phyloP scores from a whole-genome alignment of 2,329 filamentous ascomycete species.

The Fusarium stilboides region DNA sequence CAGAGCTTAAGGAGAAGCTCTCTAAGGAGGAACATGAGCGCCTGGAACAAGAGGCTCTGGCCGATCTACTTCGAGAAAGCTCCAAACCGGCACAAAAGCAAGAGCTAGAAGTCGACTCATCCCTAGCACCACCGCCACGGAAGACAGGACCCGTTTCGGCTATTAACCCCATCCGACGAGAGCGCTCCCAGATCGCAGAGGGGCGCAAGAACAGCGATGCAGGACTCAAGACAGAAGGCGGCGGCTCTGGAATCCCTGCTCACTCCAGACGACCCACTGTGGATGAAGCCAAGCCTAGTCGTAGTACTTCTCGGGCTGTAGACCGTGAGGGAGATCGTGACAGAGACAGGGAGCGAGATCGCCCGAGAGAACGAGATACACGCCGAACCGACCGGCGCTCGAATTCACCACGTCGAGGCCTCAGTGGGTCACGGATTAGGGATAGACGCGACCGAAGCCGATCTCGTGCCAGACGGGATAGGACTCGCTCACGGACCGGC shows the following conservation, averaged over 20 bases:
- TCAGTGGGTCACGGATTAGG: slow-evolving; percentile 53
- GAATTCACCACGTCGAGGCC: slow-evolving; percentile 57
- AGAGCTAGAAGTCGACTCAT: slow-evolving; percentile 70
- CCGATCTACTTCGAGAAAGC: slow-evolving; percentile 72
- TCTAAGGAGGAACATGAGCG: slow-evolving; percentile 71
- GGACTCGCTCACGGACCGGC: slow-evolving; percentile 58
- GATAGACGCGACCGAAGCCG: slow-evolving; percentile 57
- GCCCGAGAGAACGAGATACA: slow-evolving; percentile 49
- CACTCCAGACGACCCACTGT: slow-evolving; percentile 47
- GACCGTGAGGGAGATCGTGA: slow-evolving; percentile 49
- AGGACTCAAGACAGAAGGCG: slow-evolving; percentile 54
- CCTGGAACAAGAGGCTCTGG: slow-evolving; percentile 71
- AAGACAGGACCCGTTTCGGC: slow-evolving; percentile 69
- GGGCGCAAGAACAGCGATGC: slow-evolving; percentile 57
- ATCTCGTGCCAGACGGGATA: slow-evolving; percentile 56
- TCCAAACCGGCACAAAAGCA: slow-evolving; percentile 64
- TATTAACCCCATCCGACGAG: slow-evolving; percentile 68
- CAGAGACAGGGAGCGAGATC: slow-evolving; percentile 50
- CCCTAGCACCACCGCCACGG: slow-evolving; percentile 69
- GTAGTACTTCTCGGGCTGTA: slow-evolving; percentile 52
- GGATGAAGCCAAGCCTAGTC: slow-evolving; percentile 54
- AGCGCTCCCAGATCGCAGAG: slow-evolving; percentile 61
- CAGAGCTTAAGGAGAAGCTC: slow-evolving; percentile 67
- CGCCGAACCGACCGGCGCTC: slow-evolving; percentile 57
- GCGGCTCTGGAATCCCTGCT: slow-evolving; percentile 53